These are phyloP conservation scores for Kalaharituber pfeilii DNA, from an alignment of 2,329 filamentous ascomycete species.

Conservation along the genomic window DNA sequence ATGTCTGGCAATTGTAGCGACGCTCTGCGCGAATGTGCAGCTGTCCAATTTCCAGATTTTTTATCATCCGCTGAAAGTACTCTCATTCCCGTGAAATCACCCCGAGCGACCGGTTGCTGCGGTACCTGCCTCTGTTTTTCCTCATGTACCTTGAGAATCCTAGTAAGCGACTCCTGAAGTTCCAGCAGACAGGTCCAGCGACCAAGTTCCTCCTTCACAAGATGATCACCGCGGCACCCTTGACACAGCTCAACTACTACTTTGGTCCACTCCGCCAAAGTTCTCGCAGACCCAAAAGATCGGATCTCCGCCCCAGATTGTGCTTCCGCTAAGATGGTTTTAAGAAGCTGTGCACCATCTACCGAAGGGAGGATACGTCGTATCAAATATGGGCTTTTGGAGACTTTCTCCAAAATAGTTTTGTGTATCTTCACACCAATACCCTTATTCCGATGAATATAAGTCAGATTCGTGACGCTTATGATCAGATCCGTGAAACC, in stretches of 20 bases:
- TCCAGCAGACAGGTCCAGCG: neutral
- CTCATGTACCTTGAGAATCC: neutral
- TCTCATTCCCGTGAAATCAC: neutral
- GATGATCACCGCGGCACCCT: neutral
- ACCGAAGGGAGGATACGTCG: neutral
- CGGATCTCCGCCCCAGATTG: neutral
- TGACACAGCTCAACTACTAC: neutral
- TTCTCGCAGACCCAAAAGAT: neutral
- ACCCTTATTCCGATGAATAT: neutral
- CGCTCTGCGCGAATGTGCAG: too few relatives aligned
- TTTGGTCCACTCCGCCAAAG: neutral
- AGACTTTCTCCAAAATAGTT: neutral
- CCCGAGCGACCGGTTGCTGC: neutral
- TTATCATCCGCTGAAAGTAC: neutral
- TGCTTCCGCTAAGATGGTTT: neutral
- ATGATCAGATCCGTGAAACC: neutral
- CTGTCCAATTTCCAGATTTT: neutral
- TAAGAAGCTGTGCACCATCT: neutral
- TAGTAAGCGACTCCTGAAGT: neutral
- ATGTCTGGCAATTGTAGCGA: too few relatives aligned
- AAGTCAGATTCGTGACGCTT: neutral
- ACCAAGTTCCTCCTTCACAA: neutral
- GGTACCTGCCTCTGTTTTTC: neutral
- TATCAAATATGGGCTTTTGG: neutral
- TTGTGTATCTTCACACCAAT: neutral